Conservation (phyloP, 2,329 filamentous ascomycete genomes). For the Colletotrichum limetticola region DNA sequence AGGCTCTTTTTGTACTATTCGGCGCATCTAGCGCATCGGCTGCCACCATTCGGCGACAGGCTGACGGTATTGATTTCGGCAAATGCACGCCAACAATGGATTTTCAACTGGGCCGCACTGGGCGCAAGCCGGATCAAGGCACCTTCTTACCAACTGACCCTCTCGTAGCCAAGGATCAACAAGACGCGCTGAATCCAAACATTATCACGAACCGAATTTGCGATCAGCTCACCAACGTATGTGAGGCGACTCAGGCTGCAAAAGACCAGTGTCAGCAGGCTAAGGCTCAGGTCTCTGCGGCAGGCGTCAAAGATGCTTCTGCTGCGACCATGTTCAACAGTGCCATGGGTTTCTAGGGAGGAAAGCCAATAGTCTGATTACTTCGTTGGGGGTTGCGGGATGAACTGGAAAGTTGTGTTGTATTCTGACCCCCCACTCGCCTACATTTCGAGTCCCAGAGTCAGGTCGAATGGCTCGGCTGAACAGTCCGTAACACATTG, state of each 20-base stretch:
- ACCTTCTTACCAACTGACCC: conserved; percentile 69
- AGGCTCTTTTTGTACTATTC: conserved; percentile 9
- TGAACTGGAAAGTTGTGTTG: no score
- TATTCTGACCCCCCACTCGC: no score
- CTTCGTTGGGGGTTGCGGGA: no score
- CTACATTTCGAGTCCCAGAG: no score
- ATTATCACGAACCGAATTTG: conserved; percentile 73
- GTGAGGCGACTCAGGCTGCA: conserved; percentile 65
- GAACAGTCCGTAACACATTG: no score
- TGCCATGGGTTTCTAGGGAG: conserved; percentile 50
- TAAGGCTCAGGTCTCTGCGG: conserved; percentile 59
- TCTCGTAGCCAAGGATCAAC: conserved; percentile 63
- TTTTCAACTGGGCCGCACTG: conserved; percentile 64
- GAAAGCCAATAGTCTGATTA: no score
- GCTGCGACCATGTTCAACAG: conserved; percentile 61
- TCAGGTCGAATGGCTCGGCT: no score
- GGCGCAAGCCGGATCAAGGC: conserved; percentile 62
- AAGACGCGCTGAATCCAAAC: conserved; percentile 69
- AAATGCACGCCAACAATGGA: conserved; percentile 62
- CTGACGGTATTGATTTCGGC: conserved; percentile 56
- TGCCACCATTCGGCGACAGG: conserved; percentile 11
- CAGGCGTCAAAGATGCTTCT: conserved; percentile 59
- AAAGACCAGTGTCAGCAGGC: conserved; percentile 59
- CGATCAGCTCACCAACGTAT: conserved; percentile 70
- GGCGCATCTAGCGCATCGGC: conserved; percentile 22